phyloP scores from a whole-genome alignment of 176 grass and related monocot genomes.

The Canna indica region DNA sequence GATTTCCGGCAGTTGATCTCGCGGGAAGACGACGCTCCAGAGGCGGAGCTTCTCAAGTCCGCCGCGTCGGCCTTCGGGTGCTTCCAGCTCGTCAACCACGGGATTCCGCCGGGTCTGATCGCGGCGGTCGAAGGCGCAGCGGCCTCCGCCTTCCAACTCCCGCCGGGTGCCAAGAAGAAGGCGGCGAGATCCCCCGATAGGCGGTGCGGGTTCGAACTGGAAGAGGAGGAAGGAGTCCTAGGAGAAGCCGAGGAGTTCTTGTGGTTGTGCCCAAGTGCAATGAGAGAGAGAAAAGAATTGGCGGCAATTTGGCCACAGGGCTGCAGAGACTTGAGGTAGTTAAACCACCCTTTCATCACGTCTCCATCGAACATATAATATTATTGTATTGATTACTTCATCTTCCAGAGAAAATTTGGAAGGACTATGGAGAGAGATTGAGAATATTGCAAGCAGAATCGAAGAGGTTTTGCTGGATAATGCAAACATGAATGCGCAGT shows the following conservation, averaged over 20 bases:
- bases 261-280: conserved; percentile 21
- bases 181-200: not conserved
- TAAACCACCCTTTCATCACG: not conserved
- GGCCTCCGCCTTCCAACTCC: not conserved
- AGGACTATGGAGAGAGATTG: not conserved
- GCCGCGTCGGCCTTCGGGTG: conserved; percentile 38
- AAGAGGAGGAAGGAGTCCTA: conserved; percentile 3
- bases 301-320: conserved; percentile 11
- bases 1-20: conserved; percentile 30
- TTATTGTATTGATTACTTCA: not conserved
- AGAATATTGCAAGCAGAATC: conserved; percentile 14
- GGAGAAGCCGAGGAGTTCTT: conserved; percentile 48
- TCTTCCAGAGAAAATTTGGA: not conserved
- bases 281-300: conserved; percentile 15
- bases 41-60: conserved; percentile 30
- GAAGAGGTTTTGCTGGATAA: conserved; percentile 1
- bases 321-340: not conserved
- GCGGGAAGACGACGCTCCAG: not conserved
- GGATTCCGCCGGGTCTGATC: conserved; percentile 26
- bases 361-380: not conserved
- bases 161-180: not conserved
- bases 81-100: conserved; percentile 53
- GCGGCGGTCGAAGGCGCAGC: conserved; percentile 10
- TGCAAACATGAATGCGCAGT: not conserved
- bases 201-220: conserved; percentile 17